Conservation (phyloP, 768 basidiomycete species). For the Boletus tylopilopsis region DNA sequence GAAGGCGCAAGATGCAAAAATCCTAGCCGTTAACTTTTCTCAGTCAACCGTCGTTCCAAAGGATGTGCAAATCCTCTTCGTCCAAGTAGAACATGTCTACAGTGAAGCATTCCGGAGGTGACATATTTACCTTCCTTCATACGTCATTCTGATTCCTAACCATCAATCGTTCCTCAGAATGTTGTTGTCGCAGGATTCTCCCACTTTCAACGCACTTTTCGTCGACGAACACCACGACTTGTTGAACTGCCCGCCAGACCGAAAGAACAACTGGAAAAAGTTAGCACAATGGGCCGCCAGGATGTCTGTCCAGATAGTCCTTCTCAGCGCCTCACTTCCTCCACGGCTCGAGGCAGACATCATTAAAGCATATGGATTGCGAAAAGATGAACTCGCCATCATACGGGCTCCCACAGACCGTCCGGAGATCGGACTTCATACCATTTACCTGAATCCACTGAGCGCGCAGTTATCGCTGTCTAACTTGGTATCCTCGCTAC, state of each 20-base stretch:
- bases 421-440: neutral
- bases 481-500: neutral
- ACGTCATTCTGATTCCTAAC: no score
- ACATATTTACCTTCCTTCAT: no score
- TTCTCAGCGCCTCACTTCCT: neutral
- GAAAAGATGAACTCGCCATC: no score
- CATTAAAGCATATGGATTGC: neutral
- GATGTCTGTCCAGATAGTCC: neutral
- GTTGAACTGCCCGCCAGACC: neutral
- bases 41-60: neutral
- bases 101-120: neutral
- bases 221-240: neutral
- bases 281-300: neutral
- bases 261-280: neutral
- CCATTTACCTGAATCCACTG: no score
- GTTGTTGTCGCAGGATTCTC: no score
- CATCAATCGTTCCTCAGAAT: no score
- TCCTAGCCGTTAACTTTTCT: neutral
- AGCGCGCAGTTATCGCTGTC: neutral
- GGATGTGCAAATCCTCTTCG: neutral
- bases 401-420: neutral
- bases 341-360: neutral
- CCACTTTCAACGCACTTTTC: neutral
- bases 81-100: neutral
- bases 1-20: neutral